A percentile compares a stretch with the other conserved stretches of the same genome.
phyloP scores from a whole-genome alignment of 2,329 filamentous ascomycete species.

The Malbranchea cinnamomea region DNA sequence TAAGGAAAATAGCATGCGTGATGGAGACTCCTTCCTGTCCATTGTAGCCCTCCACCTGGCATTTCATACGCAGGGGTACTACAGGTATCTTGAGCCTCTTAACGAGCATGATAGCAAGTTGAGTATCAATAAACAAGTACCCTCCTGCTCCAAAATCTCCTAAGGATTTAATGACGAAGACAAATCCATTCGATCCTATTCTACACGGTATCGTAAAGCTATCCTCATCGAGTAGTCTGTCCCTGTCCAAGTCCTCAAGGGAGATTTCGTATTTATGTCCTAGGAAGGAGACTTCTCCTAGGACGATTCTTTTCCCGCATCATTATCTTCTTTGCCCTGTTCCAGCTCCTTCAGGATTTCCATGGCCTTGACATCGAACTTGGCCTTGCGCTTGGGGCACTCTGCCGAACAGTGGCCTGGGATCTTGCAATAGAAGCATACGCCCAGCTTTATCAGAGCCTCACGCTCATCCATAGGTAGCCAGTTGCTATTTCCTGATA shows the following conservation, averaged over 20 bases:
- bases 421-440: not conserved
- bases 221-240: not conserved
- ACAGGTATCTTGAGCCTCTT: no score
- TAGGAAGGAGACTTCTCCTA: constrained; percentile 1
- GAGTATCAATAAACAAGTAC: no score
- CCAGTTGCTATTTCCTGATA: not conserved
- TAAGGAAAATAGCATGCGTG: no score
- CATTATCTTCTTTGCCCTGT: not conserved
- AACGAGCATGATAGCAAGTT: no score
- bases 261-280: not conserved
- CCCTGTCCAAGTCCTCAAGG: not conserved
- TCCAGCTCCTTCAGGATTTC: not conserved
- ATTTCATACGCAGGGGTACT: no score
- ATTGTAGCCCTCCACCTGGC: no score
- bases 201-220: not conserved
- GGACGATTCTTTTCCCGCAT: not conserved
- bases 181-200: constrained; percentile 1
- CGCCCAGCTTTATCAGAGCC: no score
- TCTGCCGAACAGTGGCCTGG: not conserved
- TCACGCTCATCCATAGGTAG: no score
- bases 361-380: not conserved
- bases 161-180: not conserved
- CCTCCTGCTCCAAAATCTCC: not conserved
- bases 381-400: not conserved
- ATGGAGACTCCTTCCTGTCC: no score